Conservation (phyloP, 192 early-diverging fungal genomes). For the Linderina pennispora region DNA sequence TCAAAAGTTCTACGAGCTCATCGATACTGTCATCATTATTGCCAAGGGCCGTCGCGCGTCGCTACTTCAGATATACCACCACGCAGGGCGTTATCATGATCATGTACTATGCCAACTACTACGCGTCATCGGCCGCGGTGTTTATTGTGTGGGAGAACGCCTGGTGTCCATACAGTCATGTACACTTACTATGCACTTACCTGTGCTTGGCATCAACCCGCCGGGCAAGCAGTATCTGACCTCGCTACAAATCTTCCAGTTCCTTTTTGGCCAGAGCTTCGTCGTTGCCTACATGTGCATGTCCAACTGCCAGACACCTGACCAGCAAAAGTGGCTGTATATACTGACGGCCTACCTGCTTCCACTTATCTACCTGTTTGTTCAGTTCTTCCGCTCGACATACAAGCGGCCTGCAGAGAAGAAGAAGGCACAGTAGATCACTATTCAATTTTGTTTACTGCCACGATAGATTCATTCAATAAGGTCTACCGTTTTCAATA, state of each 20-base stretch:
- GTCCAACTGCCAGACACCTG: constrained; percentile 48
- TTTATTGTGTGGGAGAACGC: constrained; percentile 75
- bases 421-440: constrained; percentile 12
- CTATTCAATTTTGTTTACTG: too few species aligned
- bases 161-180: constrained; percentile 82
- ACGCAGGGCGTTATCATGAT: constrained; percentile 77
- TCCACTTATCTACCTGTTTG: constrained; percentile 72
- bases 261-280: constrained; percentile 62
- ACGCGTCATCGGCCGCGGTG: constrained; percentile 62
- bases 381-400: constrained; percentile 68
- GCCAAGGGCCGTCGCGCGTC: constrained; percentile 64
- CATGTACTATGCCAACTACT: constrained; percentile 70
- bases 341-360: constrained; percentile 63
- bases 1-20: constrained; percentile 80
- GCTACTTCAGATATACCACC: constrained; percentile 81
- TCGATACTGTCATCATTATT: constrained; percentile 77
- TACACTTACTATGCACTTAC: constrained; percentile 77
- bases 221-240: constrained; percentile 80
- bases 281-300: constrained; percentile 58
- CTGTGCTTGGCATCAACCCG: constrained; percentile 59
- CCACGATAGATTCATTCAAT: too few species aligned
- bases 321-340: constrained; percentile 52
- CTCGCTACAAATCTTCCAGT: constrained; percentile 78
- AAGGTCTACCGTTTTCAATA: too few species aligned
- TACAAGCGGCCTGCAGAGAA: constrained; percentile 35